phyloP scores from a whole-genome alignment of 495 filamentous ascomycete genomes.

The Poronia punctata region DNA sequence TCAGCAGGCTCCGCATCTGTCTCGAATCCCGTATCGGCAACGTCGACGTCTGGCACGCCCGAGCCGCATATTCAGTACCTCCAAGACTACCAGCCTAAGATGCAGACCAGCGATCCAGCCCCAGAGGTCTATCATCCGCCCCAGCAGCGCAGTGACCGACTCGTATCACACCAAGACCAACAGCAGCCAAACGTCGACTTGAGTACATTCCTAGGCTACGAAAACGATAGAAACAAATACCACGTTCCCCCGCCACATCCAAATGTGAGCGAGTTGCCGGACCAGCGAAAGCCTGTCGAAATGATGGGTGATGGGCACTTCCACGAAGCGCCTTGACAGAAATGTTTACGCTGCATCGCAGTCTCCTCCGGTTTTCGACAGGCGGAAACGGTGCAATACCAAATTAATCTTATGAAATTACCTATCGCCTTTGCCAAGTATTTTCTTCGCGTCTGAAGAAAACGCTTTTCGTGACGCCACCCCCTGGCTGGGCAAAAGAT shows the following conservation, averaged over 20 bases:
- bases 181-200: not conserved
- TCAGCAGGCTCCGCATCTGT: not conserved
- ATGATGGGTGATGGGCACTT: constrained; percentile 22
- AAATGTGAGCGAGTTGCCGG: constrained; percentile 8
- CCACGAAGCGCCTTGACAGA: constrained; percentile 14
- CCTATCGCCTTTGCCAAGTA: too few species aligned
- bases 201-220: not conserved
- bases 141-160: too few species aligned
- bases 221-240: not conserved
- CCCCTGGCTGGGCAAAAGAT: too few species aligned
- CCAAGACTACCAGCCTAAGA: constrained; percentile 2
- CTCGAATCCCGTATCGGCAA: not conserved
- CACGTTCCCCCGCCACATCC: constrained; percentile 5
- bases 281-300: constrained; percentile 14
- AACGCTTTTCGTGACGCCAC: too few species aligned
- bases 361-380: too few species aligned
- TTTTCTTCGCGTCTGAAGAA: too few species aligned
- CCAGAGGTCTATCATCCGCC: too few species aligned
- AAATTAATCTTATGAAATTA: not conserved
- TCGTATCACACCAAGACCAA: not conserved
- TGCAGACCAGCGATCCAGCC: too few species aligned
- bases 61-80: constrained; percentile 4
- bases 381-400: not conserved
- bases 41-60: not conserved
- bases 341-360: too few species aligned